These are phyloP conservation scores for Coelastrella sp. DNA, from an alignment of 139 green algal species.

Conservation along the genomic window DNA sequence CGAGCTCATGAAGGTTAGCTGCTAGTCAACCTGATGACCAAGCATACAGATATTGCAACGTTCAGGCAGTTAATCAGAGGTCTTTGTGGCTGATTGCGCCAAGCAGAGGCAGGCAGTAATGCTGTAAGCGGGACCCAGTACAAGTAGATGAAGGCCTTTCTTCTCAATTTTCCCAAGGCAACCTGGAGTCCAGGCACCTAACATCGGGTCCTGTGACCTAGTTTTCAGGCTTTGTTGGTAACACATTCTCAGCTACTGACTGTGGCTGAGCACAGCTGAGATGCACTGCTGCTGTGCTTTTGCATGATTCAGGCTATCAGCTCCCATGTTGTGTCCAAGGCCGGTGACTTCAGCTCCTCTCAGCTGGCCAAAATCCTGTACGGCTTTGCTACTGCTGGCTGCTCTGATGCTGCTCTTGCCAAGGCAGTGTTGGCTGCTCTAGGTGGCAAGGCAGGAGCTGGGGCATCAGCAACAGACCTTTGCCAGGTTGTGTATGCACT, in stretches of 20 bases:
- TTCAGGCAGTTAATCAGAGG: too few species aligned
- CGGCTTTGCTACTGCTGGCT: slow-evolving; percentile 61
- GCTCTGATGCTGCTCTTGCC: slow-evolving; percentile 43
- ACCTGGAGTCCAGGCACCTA: too few species aligned
- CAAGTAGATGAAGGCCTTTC: too few species aligned
- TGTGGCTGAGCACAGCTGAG: neutral
- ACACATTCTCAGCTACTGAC: too few species aligned
- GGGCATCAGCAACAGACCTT: slow-evolving; percentile 39
- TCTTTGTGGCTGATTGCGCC: too few species aligned
- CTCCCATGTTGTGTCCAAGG: slow-evolving; percentile 41
- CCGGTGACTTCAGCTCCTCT: slow-evolving; percentile 33
- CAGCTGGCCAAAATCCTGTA: slow-evolving; percentile 64
- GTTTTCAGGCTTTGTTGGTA: too few species aligned
- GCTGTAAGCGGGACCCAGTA: too few species aligned
- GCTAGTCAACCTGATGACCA: too few species aligned
- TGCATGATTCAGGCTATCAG: slow-evolving; percentile 36
- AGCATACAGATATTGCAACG: too few species aligned
- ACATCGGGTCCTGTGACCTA: too few species aligned
- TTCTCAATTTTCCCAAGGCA: too few species aligned
- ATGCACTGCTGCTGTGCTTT: neutral
- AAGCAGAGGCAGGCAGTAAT: too few species aligned
- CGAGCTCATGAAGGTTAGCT: slow-evolving; percentile 48
- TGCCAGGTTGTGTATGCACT: slow-evolving; percentile 64
- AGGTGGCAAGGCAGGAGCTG: slow-evolving; percentile 51
- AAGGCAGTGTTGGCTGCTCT: slow-evolving; percentile 52